Conservation (phyloP, 2,329 filamentous ascomycete genomes). For the Ophioceras dolichostomum region DNA sequence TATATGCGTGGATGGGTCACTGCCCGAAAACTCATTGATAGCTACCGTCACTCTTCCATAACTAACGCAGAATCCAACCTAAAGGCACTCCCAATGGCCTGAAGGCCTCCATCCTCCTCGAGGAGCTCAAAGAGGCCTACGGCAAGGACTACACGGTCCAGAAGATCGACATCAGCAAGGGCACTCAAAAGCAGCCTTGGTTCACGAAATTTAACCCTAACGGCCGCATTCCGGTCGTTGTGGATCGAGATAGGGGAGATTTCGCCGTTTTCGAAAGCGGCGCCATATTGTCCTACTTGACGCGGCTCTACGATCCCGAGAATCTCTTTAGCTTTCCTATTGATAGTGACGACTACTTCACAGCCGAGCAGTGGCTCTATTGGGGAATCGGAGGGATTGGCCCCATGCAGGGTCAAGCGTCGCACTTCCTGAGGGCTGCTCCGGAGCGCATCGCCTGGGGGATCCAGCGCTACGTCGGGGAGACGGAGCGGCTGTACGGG, state of each 20-base stretch:
- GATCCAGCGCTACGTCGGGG: slow-evolving; percentile 62
- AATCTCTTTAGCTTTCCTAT: slow-evolving; percentile 8
- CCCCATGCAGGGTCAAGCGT: slow-evolving; percentile 74
- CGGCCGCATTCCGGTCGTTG: slow-evolving; percentile 51
- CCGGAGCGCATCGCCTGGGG: slow-evolving; percentile 67
- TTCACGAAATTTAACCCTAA: slow-evolving; percentile 51
- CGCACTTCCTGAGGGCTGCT: slow-evolving; percentile 65
- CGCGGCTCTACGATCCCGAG: slow-evolving; percentile 48
- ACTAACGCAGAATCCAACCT: no score
- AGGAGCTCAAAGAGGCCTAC: slow-evolving; percentile 55
- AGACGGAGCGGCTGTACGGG: slow-evolving; percentile 62
- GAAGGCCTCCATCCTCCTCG: slow-evolving; percentile 49
- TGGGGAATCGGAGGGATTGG: slow-evolving; percentile 73
- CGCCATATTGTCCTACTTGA: slow-evolving; percentile 62
- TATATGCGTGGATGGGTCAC: background rate
- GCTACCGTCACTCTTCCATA: slow-evolving; percentile 2
- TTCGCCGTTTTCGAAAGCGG: slow-evolving; percentile 63
- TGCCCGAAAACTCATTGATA: background rate
- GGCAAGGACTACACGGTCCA: slow-evolving; percentile 48
- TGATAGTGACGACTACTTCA: slow-evolving; percentile 18
- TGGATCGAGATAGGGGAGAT: slow-evolving; percentile 50
- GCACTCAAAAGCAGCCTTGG: slow-evolving; percentile 57
- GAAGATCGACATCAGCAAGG: slow-evolving; percentile 44
- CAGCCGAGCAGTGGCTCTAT: slow-evolving; percentile 48
- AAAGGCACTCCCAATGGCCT: slow-evolving; percentile 37